Evolutionary conservation across 495 filamentous ascomycete species (phyloP).

Genomic region (Talaromyces nanjingensis): DNA sequence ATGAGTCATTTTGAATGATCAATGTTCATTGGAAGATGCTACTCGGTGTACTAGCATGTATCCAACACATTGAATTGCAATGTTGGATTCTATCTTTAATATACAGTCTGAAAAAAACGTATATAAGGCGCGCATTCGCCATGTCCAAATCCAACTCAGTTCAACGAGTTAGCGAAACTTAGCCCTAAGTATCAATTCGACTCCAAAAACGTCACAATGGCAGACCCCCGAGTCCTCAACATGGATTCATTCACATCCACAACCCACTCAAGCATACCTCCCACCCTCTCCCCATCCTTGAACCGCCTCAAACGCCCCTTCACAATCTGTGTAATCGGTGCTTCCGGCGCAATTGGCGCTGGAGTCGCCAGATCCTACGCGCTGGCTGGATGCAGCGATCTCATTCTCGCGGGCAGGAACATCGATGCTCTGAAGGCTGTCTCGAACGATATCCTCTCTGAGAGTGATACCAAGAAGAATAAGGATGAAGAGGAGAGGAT

Average conservation of each 20-base stretch:
- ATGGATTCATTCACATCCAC: conserved; percentile 4
- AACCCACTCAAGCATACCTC: not conserved
- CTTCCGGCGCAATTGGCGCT: conserved; percentile 36
- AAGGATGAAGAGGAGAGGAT: conserved; percentile 11
- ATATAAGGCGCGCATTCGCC: not conserved
- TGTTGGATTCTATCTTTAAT: no score
- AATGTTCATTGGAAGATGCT: not conserved
- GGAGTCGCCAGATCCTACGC: conserved; percentile 36
- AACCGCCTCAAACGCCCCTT: conserved; percentile 16
- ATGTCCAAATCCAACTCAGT: not conserved
- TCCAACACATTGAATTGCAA: no score
- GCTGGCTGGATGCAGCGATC: conserved; percentile 26
- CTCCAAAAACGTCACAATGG: not conserved
- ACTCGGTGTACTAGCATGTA: not conserved
- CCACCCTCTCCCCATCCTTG: not conserved
- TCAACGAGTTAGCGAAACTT: not conserved
- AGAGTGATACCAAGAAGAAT: not conserved
- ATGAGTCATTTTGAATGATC: not conserved
- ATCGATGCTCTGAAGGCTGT: conserved; percentile 20
- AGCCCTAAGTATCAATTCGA: not conserved
- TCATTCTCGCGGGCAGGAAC: conserved; percentile 35
- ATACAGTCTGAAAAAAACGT: not conserved
- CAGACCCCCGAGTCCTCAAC: conserved; percentile 4
- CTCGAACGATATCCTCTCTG: not conserved
- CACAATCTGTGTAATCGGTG: conserved; percentile 40